Conservation (phyloP, 805 yeast genomes). For the Kluyveromyces lactis region DNA sequence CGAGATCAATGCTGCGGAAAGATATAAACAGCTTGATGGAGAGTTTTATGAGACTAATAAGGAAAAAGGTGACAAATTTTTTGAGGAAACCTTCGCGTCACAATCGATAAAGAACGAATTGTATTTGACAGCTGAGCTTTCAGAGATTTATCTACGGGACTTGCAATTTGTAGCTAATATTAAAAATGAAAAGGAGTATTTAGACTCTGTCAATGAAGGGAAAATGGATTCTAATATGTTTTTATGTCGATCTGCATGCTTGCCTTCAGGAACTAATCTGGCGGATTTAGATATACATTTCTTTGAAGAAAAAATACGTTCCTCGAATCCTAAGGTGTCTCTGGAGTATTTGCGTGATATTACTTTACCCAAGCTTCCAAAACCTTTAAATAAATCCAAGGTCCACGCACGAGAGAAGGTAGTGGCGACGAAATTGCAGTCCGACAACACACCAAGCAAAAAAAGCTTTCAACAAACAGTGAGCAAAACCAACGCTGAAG, state of each 20-base stretch:
- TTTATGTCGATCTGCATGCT: slow-evolving; percentile 14
- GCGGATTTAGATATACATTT: slow-evolving; percentile 9
- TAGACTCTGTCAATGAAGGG: slow-evolving; percentile 3
- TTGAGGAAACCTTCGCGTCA: slow-evolving; percentile 14
- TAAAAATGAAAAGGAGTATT: slow-evolving; percentile 29
- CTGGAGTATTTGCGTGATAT: slow-evolving; percentile 14
- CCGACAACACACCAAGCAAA: not conserved
- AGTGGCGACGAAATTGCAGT: not conserved
- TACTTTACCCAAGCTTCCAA: slow-evolving; percentile 3
- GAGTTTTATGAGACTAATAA: slow-evolving; percentile 15
- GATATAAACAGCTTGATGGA: slow-evolving; percentile 21
- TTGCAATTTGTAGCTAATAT: slow-evolving; percentile 40
- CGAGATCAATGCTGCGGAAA: slow-evolving; percentile 31
- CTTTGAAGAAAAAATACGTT: slow-evolving; percentile 4
- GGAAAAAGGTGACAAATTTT: slow-evolving; percentile 8
- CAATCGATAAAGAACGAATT: slow-evolving; percentile 36
- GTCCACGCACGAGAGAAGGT: no score
- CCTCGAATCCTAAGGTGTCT: slow-evolving; percentile 11
- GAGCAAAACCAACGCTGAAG: not conserved
- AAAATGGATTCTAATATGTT: slow-evolving; percentile 7
- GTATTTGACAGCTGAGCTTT: slow-evolving; percentile 44
- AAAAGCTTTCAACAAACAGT: not conserved
- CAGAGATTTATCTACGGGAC: slow-evolving; percentile 35
- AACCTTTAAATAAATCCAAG: not conserved
- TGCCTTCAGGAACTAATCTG: slow-evolving; percentile 12